These are phyloP conservation scores for Mycena sanguinolenta DNA, from an alignment of 768 basidiomycete species.

Conservation along the genomic window DNA sequence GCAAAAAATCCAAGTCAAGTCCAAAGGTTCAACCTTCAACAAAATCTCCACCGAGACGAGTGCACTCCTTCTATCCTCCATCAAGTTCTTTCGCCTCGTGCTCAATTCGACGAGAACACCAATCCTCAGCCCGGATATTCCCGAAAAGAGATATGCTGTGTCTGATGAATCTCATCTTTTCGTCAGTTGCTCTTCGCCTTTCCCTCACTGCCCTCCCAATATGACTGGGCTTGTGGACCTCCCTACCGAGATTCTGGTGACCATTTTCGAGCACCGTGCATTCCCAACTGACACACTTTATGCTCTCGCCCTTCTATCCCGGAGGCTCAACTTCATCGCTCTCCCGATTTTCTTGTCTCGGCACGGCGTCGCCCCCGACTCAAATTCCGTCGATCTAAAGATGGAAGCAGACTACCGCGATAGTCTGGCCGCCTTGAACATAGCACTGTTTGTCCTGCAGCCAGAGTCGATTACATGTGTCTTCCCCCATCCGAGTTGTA, in stretches of 20 bases:
- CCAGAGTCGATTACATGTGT: neutral
- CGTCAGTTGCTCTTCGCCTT: too few relatives aligned
- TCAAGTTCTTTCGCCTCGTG: too few relatives aligned
- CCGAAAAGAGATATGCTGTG: too few relatives aligned
- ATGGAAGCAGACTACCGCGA: neutral
- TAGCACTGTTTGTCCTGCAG: neutral
- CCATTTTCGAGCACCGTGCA: neutral
- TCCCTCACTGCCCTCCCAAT: too few relatives aligned
- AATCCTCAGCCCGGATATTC: too few relatives aligned
- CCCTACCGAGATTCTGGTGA: slow-evolving; percentile 10
- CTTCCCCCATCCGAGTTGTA: slow-evolving; percentile 15
- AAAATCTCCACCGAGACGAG: too few relatives aligned
- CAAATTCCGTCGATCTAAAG: neutral
- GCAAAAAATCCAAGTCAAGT: too few relatives aligned
- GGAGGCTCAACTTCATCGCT: slow-evolving; percentile 15
- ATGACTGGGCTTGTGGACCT: slow-evolving; percentile 11
- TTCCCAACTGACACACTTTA: neutral
- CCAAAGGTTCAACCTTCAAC: too few relatives aligned
- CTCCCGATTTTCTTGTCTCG: slow-evolving; percentile 15
- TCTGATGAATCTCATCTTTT: too few relatives aligned
- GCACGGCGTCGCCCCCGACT: neutral
- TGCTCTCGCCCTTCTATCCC: neutral
- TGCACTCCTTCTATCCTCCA: too few relatives aligned
- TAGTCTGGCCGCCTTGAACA: neutral
- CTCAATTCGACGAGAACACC: too few relatives aligned